phyloP scores from a whole-genome alignment of 257 asterid genomes.

The Jasminum sambac region DNA sequence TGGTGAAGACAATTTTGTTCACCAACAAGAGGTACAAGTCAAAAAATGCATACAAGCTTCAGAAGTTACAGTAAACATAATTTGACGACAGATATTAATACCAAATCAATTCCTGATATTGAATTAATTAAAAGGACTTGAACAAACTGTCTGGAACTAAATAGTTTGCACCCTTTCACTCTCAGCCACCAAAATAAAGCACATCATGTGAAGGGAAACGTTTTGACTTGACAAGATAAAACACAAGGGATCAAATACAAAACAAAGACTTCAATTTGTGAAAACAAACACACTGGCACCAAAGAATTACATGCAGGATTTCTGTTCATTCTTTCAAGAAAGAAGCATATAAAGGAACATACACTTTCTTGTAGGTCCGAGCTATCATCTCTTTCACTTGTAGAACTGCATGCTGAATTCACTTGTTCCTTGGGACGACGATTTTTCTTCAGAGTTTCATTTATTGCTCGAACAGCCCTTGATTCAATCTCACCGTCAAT shows the following conservation, averaged over 20 bases:
- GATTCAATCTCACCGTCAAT: conserved; percentile 31
- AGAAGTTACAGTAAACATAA: conserved; percentile 6
- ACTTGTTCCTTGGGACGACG: conserved; percentile 53
- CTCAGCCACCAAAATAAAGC: conserved; percentile 2
- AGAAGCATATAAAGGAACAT: conserved; percentile 33
- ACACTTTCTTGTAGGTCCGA: conserved; percentile 65
- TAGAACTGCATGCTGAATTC: conserved; percentile 45
- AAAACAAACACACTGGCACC: conserved; percentile 18
- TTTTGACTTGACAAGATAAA: background rate
- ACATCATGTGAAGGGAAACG: conserved; percentile 9
- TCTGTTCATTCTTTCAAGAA: conserved; percentile 7
- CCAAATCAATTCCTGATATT: conserved; percentile 11
- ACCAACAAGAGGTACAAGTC: conserved; percentile 13
- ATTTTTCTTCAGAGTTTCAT: conserved; percentile 58
- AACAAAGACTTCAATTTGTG: background rate
- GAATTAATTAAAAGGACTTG: background rate
- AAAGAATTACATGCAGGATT: conserved; percentile 9
- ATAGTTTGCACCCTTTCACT: conserved; percentile 8
- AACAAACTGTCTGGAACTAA: background rate
- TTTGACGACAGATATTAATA: conserved; percentile 14
- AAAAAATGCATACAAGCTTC: background rate
- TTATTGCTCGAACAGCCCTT: conserved; percentile 90
- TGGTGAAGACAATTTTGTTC: conserved; percentile 12
- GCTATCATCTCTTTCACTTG: conserved; percentile 56
- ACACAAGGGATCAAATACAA: background rate